Evolutionary conservation across 2,329 filamentous ascomycete genomes (phyloP), one percentile per base, ranked within the genome.

Genomic region (Passalora sequoiae): DNA sequence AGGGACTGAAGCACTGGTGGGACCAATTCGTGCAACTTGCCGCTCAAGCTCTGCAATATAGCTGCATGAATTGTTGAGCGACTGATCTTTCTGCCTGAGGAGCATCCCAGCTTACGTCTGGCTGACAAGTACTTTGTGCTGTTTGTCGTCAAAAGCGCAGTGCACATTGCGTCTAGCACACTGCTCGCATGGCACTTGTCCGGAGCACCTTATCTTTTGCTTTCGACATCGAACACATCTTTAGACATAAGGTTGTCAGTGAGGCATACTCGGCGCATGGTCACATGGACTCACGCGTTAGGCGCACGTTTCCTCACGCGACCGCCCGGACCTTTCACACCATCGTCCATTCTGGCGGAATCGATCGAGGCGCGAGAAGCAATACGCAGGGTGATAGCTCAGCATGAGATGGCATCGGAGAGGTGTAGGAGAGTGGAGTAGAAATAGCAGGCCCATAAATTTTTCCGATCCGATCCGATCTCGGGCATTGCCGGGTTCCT

Each of bases 111-210:
- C 41, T 32, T 10, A 41, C 51, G 59, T 41, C 51, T 64, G 62
- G 10, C 71, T 72, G 3, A 76, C 71, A 3, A 75, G 55, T 10
- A 75, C 62, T 48, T 74, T 74, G 38, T 73, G 68, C 27, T 72
- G 67, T n/a, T 65, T 62, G 28, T 72, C 68, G 44, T 72, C 67
- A 38, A 72, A 72, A 4, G 60, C 58, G 41, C 70, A 72, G 1
- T 59, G 47, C 13, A 69, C 55, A n/a, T 65, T 67, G 16, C 69
- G 63, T 47, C 69, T 70, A 30, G 56, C 65, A 53, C 70, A 73
- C n/a, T 61, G 62, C 35, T 67, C 63, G 54, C 69, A 72, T 10
- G 69, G 69, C 44, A 65, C 60, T 4, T 58, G 54, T 9, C 69
- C 69, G 15, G 67, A 66, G 51, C 69, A 72, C 50, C 67, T 69